phyloP scores from a whole-genome alignment of 73 alveolate genomes.

The Paramecium sexaurelia region DNA sequence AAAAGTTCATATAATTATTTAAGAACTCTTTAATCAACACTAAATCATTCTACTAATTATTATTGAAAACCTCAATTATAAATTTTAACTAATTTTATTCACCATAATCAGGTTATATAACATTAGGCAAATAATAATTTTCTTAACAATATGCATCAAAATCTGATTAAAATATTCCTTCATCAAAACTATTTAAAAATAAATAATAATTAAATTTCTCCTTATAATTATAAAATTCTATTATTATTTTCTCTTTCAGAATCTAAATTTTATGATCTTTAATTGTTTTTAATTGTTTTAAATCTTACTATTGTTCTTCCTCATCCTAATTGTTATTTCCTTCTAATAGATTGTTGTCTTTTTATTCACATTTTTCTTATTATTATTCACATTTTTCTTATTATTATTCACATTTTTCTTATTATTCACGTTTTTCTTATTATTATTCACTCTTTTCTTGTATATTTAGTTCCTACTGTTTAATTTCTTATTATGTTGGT shows the following conservation, averaged over 20 bases:
- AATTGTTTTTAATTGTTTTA: not conserved
- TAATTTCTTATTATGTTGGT: not conserved
- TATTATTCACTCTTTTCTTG: not conserved
- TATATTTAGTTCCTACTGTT: not conserved
- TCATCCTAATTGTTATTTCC: too few relatives aligned
- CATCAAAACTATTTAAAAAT: not conserved
- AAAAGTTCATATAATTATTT: not conserved
- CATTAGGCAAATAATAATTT: not conserved
- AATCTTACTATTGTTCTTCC: not conserved
- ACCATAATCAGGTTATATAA: not conserved
- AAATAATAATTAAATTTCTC: not conserved
- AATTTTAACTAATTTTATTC: not conserved
- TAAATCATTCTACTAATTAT: not conserved
- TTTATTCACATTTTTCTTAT: too few relatives aligned
- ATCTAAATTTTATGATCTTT: not conserved
- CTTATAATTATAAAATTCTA: not conserved
- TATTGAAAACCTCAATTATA: not conserved
- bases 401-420: too few relatives aligned
- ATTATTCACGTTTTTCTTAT: too few relatives aligned
- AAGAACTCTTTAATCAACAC: not conserved
- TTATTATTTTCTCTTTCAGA: not conserved
- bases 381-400: too few relatives aligned
- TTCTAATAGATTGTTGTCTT: too few relatives aligned
- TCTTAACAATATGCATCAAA: not conserved
- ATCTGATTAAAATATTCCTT: not conserved